Conservation (phyloP, 345 rosid genomes). For the Psidium guajava region DNA sequence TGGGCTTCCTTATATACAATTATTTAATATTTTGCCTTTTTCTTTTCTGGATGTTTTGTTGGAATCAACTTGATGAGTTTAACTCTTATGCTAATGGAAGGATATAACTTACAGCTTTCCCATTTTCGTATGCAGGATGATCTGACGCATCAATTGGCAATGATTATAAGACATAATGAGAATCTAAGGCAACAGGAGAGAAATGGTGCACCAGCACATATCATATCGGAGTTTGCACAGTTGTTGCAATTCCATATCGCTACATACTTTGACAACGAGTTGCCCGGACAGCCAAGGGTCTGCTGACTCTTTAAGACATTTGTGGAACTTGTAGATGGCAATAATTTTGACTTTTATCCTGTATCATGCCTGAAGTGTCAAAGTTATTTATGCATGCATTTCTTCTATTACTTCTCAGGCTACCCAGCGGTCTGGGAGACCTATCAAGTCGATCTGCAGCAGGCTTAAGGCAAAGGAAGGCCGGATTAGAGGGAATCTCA, state of each 20-base stretch:
- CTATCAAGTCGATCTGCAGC: conserved; percentile 92
- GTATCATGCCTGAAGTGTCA: not conserved
- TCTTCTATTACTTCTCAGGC: conserved; percentile 40
- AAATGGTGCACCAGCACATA: conserved; percentile 92
- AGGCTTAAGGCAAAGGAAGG: conserved; percentile 98
- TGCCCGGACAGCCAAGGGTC: conserved; percentile 99
- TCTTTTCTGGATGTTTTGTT: not conserved
- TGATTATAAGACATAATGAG: conserved; percentile 89
- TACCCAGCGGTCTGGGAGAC: conserved; percentile 96
- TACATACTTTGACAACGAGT: conserved; percentile 90
- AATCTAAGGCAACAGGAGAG: conserved; percentile 81
- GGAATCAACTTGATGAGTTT: not conserved
- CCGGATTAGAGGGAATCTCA: conserved; percentile 84
- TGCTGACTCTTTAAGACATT: not conserved
- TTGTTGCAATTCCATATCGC: conserved; percentile 92
- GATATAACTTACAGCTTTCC: not conserved
- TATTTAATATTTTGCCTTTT: not conserved
- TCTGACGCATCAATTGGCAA: conserved; percentile 87
- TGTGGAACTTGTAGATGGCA: not conserved
- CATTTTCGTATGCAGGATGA: conserved; percentile 45
- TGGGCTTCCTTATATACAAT: not conserved
- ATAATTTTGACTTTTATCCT: not conserved
- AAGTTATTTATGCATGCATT: not conserved
- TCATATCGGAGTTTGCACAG: conserved; percentile 88
- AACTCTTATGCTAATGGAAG: not conserved